A percentile compares a stretch with the other conserved stretches of the same genome.
Evolutionary conservation across 2,329 filamentous ascomycete genomes (phyloP).

Genomic region (Colletotrichum lupini): DNA sequence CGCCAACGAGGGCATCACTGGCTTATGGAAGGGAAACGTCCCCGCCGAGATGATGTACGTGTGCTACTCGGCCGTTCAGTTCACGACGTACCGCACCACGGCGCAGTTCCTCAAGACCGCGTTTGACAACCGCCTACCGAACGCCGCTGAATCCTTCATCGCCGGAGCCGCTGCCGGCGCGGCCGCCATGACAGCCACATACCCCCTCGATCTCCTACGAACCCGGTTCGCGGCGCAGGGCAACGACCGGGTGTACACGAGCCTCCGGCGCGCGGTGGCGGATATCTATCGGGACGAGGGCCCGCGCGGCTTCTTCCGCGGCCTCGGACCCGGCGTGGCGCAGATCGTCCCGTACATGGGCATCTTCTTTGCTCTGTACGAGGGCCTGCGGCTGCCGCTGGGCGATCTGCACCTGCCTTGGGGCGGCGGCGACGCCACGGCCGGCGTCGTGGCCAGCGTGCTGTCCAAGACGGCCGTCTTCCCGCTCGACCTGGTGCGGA

Average conservation of each 20-base stretch:
- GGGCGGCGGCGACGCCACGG: slow-evolving; percentile 84
- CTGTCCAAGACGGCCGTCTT: slow-evolving; percentile 91
- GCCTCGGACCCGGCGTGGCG: slow-evolving; percentile 80
- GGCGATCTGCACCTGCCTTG: slow-evolving; percentile 68
- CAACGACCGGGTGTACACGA: slow-evolving; percentile 79
- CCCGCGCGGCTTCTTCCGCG: slow-evolving; percentile 84
- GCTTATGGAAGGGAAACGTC: slow-evolving; percentile 97
- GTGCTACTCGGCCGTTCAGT: slow-evolving; percentile 89
- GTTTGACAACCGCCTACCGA: slow-evolving; percentile 63
- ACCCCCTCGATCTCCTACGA: slow-evolving; percentile 91
- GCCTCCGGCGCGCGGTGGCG: slow-evolving; percentile 73
- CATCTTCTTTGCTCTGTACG: slow-evolving; percentile 92
- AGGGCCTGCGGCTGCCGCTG: slow-evolving; percentile 74
- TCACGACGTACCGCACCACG: slow-evolving; percentile 84
- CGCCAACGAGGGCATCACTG: slow-evolving; percentile 82
- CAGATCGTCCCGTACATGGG: slow-evolving; percentile 98
- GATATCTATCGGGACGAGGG: slow-evolving; percentile 85
- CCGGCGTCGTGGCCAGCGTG: slow-evolving; percentile 83
- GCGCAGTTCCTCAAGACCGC: slow-evolving; percentile 72
- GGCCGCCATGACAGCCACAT: slow-evolving; percentile 83
- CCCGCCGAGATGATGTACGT: slow-evolving; percentile 96
- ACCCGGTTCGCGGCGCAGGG: slow-evolving; percentile 98
- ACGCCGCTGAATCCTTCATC: slow-evolving; percentile 81
- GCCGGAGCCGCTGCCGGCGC: slow-evolving; percentile 87
- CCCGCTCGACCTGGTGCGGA: slow-evolving; percentile 90